These are phyloP conservation scores for Aspergillus clavatus DNA, from an alignment of 2,329 filamentous ascomycete species.

Conservation along the genomic window DNA sequence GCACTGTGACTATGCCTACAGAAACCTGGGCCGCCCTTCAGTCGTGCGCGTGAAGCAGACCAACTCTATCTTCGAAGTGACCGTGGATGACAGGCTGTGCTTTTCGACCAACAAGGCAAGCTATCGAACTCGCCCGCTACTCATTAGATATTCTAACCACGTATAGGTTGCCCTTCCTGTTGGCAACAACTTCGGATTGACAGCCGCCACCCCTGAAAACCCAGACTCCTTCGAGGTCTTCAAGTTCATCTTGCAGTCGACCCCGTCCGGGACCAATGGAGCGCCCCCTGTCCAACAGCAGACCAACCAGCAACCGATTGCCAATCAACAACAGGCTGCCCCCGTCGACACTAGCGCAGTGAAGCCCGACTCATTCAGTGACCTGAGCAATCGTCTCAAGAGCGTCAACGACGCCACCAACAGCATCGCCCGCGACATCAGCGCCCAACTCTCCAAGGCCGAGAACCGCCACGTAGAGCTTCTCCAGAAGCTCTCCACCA, in stretches of 20 bases:
- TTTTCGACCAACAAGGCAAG: conserved; percentile 68
- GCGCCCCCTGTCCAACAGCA: conserved; percentile 14
- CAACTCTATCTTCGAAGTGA: conserved; percentile 64
- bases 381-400: conserved; percentile 77
- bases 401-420: conserved; percentile 57
- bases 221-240: conserved; percentile 94
- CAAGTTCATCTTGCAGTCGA: conserved; percentile 69
- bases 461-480: conserved; percentile 52
- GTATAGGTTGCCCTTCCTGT: conserved; percentile 66
- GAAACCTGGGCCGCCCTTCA: conserved; percentile 82
- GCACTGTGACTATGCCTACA: conserved; percentile 84
- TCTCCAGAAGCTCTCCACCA: conserved; percentile 33
- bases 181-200: conserved; percentile 81
- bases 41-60: conserved; percentile 70
- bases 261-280: conserved; percentile 15
- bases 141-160: conserved; percentile 2
- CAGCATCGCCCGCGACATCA: conserved; percentile 51
- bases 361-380: conserved; percentile 63
- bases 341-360: conserved; percentile 34
- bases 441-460: conserved; percentile 47
- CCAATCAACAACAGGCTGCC: conserved; percentile 18
- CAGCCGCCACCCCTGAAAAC: conserved; percentile 80
- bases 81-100: conserved; percentile 73
- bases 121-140: background rate
- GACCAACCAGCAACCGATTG: conserved; percentile 19